These are phyloP conservation scores for Tilletiaria anomala DNA, from an alignment of 1,284 basidiomycete species.

Conservation along the genomic window DNA sequence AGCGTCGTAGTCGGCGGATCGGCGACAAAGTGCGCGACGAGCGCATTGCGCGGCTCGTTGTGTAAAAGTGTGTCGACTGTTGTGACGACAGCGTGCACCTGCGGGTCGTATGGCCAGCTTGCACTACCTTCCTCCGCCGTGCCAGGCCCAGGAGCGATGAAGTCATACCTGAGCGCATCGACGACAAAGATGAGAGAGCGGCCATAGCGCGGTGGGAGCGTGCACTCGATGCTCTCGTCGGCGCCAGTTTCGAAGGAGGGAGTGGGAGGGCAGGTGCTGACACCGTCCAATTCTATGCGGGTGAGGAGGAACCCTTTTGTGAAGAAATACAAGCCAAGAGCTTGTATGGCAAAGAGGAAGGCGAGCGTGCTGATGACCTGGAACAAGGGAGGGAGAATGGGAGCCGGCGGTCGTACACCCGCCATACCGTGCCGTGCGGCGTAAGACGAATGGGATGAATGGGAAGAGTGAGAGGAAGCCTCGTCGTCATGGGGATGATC, in stretches of 20 bases:
- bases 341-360: constrained; percentile 13
- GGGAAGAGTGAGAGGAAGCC: no score
- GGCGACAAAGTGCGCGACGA: constrained; percentile 74
- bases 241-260: background rate
- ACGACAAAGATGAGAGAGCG: constrained; percentile 72
- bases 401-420: constrained; percentile 8
- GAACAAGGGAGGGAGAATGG: constrained; percentile 9
- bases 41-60: constrained; percentile 53
- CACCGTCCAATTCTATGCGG: constrained; percentile 16
- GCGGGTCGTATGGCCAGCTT: constrained; percentile 39
- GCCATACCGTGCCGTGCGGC: constrained; percentile 12
- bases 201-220: constrained; percentile 12
- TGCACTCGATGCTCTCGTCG: constrained; percentile 18
- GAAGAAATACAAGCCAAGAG: constrained; percentile 23
- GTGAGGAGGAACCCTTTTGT: constrained; percentile 34
- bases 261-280: constrained; percentile 4
- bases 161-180: constrained; percentile 88
- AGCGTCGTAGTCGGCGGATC: constrained; percentile 93
- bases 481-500: no score
- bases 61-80: constrained; percentile 12
- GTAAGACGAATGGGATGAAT: constrained; percentile 26
- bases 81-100: constrained; percentile 68
- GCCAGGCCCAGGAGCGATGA: constrained; percentile 51
- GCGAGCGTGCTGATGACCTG: constrained; percentile 12
- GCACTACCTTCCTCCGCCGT: background rate